Evolutionary conservation across 306 rosid species (phyloP).

Genomic region (Luffa aegyptiaca): DNA sequence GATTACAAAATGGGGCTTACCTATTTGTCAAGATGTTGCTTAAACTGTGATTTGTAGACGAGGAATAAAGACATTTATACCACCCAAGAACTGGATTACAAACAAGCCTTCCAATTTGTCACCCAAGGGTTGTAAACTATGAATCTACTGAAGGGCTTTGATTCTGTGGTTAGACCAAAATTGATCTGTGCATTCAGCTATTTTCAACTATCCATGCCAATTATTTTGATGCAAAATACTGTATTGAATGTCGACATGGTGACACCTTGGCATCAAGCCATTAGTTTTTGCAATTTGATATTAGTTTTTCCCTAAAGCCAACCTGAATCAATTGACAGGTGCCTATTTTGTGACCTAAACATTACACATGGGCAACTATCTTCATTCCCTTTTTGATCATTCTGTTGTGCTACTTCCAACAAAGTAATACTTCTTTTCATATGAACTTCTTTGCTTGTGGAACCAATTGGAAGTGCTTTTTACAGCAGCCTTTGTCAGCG

Average conservation of each 20-base stretch:
- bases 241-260: neutral
- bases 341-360: neutral
- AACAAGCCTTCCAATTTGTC: neutral
- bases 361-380: neutral
- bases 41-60: neutral
- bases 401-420: neutral
- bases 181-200: neutral
- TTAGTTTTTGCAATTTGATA: neutral
- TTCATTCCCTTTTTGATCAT: neutral
- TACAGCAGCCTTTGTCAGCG: neutral
- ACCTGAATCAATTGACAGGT: neutral
- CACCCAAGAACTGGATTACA: neutral
- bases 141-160: neutral
- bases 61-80: neutral
- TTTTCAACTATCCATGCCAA: neutral
- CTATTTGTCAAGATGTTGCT: too few relatives aligned
- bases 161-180: neutral
- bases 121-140: neutral
- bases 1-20: neutral
- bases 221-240: neutral
- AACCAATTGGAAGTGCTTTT: neutral
- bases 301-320: neutral
- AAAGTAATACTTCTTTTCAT: neutral
- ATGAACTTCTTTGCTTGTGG: neutral
- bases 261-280: neutral